Base-by-base conservation (phyloP, 768 basidiomycete species). In the Daedaleopsis nitida region DNA sequence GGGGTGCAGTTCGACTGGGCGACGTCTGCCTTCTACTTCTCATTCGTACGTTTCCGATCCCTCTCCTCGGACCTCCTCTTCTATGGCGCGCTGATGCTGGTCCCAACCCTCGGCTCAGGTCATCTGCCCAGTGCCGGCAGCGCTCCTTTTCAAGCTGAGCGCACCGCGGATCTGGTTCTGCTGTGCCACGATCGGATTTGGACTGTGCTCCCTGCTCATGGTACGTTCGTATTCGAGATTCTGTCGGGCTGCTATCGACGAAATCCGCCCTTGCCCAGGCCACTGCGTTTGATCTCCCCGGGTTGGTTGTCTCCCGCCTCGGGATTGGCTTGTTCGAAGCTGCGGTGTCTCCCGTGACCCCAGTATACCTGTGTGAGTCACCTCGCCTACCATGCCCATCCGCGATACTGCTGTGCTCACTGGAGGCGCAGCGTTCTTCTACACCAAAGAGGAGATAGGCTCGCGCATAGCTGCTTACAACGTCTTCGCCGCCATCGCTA, bases 401-500 rank as follows among this genome's bases (percentile, higher is more conserved):
- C 27, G 27, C 27, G 27, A 32, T 32, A 7, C 3, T 32, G 27
- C 7, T 32, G 27, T 32, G 3, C 27, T 32, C 27, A 32, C 39
- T 42, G 4, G 3, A 42, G 4, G 10, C 17, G 3, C 57, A 92
- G 90, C 90, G 0, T 80, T 89, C 59, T 92, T 88, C 70, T 92
- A 92, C 68, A 92, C 90, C 1, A 88, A 84, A 67, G 65, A 78
- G 5, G 91, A 92, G 69, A 80, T 92, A 66, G 91, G 91, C 34
- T 73, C 89, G 52, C 83, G 91, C 52, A 83, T 87, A 81, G 89
- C 88, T 1, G 84, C 91, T 66, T 92, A 90, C 88, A 93, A 92
- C 62, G 88, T 88, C 13, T 93, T 92, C 69, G 91, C 91, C 7
- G 90, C 92, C 4, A 83, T 91, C 5, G 89, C 91, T 5, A 91